These are phyloP conservation scores for Trypanosoma scelopori DNA, from an alignment of 208 protist genomes.

Conservation along the genomic window DNA sequence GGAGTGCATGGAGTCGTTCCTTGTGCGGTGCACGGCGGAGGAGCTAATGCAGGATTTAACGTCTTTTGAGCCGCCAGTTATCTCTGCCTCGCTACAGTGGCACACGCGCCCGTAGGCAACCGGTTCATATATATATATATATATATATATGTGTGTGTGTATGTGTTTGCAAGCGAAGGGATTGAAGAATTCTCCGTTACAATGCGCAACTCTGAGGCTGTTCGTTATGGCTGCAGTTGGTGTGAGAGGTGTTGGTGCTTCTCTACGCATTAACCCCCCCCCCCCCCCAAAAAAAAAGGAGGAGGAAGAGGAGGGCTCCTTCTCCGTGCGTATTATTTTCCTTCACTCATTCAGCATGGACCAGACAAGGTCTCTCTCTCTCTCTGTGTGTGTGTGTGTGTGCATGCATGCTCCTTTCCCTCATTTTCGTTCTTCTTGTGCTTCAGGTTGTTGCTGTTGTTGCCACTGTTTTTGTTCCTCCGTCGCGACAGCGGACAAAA, in stretches of 20 bases:
- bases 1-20: slow-evolving; percentile 32
- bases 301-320: no score
- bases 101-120: slow-evolving; percentile 38
- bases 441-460: neutral
- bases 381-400: slow-evolving; percentile 7
- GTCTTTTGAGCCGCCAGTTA: slow-evolving; percentile 35
- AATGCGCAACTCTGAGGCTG: neutral
- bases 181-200: slow-evolving; percentile 1
- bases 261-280: no score
- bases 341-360: no score
- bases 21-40: slow-evolving; percentile 44
- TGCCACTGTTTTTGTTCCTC: slow-evolving; percentile 5
- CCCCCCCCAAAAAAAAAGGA: no score
- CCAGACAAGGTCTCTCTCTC: neutral
- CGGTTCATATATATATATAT: neutral
- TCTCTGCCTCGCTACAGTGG: slow-evolving; percentile 41
- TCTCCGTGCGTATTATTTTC: neutral
- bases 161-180: neutral
- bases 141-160: neutral
- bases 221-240: no score
- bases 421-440: slow-evolving; percentile 2
- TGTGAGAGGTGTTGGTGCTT: no score
- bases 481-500: neutral
- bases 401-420: neutral
- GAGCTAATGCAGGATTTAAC: slow-evolving; percentile 55